Evolutionary conservation across 768 basidiomycete species (phyloP).

Genomic region (Candolleomyces eurysporus): DNA sequence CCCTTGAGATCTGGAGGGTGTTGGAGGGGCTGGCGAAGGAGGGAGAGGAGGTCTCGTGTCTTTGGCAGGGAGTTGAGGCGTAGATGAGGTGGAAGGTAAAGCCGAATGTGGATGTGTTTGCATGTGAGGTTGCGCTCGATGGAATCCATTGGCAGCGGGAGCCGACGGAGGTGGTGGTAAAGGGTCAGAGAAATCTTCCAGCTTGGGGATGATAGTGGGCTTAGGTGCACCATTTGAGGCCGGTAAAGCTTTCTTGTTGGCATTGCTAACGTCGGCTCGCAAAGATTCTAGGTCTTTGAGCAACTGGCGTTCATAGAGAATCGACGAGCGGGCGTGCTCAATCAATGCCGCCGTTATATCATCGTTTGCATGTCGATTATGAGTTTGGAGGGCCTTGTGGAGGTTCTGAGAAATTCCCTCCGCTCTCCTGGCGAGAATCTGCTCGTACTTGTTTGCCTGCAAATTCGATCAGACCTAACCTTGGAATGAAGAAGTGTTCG

Average conservation of each 20-base stretch:
- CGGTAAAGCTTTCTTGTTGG: conserved; percentile 57
- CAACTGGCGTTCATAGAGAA: conserved; percentile 89
- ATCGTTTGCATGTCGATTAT: conserved; percentile 85
- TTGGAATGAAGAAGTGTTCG: conserved; percentile 3
- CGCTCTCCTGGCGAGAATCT: conserved; percentile 78
- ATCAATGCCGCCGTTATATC: conserved; percentile 89
- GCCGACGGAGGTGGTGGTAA: conserved; percentile 28
- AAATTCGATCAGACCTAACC: conserved; percentile 10
- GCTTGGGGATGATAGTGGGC: conserved; percentile 57
- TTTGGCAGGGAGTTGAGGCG: conserved; percentile 7
- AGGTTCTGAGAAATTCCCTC: conserved; percentile 93
- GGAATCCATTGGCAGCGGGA: conserved; percentile 31
- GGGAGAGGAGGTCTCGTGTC: not conserved
- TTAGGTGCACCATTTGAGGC: conserved; percentile 52
- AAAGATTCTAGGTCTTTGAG: conserved; percentile 87
- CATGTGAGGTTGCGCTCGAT: conserved; percentile 23
- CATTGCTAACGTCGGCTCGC: conserved; percentile 67
- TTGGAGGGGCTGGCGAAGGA: conserved; percentile 1
- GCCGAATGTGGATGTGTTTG: conserved; percentile 36
- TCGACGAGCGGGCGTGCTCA: conserved; percentile 88
- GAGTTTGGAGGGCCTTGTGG: conserved; percentile 79
- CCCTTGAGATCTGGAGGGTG: not conserved
- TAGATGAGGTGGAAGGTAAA: conserved; percentile 19
- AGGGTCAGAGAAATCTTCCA: conserved; percentile 56
- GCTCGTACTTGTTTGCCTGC: conserved; percentile 90